These are phyloP conservation scores for Fusarium torreyae DNA, from an alignment of 2,329 filamentous ascomycete species.

Conservation along the genomic window DNA sequence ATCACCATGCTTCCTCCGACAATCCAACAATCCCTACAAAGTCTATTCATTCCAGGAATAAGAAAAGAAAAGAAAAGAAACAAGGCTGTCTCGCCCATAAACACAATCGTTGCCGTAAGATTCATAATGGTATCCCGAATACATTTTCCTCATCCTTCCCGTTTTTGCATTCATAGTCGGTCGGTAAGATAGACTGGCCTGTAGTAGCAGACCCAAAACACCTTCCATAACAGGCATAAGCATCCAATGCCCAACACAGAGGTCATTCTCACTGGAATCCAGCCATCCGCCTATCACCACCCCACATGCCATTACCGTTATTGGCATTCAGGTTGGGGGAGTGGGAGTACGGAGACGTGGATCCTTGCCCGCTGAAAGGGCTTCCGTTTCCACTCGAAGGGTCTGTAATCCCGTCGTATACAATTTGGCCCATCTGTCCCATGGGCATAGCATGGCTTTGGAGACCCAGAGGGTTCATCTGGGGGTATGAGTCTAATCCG, in stretches of 20 bases:
- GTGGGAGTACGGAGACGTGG: slow-evolving; percentile 54
- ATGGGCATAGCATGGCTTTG: slow-evolving; percentile 49
- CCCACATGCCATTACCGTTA: slow-evolving; percentile 39
- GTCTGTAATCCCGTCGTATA: slow-evolving; percentile 53
- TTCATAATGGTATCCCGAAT: slow-evolving; percentile 43
- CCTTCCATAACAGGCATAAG: slow-evolving; percentile 8
- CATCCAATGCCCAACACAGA: neutral
- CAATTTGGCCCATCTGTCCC: slow-evolving; percentile 52
- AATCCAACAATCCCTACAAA: slow-evolving; percentile 15
- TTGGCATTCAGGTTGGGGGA: slow-evolving; percentile 53
- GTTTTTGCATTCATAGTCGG: slow-evolving; percentile 11
- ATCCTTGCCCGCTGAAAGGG: slow-evolving; percentile 57
- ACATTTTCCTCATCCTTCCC: slow-evolving; percentile 20
- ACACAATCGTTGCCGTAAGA: slow-evolving; percentile 34
- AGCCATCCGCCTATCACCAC: slow-evolving; percentile 38
- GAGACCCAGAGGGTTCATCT: slow-evolving; percentile 54
- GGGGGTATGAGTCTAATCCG: slow-evolving; percentile 53
- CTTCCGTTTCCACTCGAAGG: slow-evolving; percentile 55
- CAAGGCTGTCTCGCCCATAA: slow-evolving; percentile 21
- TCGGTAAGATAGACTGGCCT: slow-evolving; percentile 1
- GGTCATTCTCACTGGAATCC: slow-evolving; percentile 27
- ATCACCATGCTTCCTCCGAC: slow-evolving; percentile 3
- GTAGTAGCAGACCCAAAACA: neutral
- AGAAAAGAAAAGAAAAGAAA: slow-evolving; percentile 25
- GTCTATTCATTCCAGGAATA: slow-evolving; percentile 28